These are phyloP conservation scores for Trichoderma afroharzianum DNA, from an alignment of 2,329 filamentous ascomycete species.

Conservation along the genomic window DNA sequence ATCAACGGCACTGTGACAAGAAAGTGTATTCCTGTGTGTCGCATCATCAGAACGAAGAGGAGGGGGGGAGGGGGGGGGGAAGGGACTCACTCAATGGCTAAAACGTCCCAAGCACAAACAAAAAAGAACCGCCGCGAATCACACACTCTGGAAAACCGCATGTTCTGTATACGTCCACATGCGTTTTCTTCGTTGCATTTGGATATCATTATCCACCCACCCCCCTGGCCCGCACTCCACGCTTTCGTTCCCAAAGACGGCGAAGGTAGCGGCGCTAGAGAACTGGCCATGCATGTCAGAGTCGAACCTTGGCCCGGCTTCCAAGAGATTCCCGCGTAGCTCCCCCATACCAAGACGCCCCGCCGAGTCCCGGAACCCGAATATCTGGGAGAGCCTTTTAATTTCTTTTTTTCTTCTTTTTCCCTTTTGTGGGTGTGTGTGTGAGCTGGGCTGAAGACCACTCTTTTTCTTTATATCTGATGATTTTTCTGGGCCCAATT, in stretches of 20 bases:
- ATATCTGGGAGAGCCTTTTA: background rate
- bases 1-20: background rate
- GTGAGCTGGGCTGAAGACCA: background rate
- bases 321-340: background rate
- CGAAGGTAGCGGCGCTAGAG: conserved; percentile 10
- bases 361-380: conserved; percentile 11
- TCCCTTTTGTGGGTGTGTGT: background rate
- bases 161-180: background rate
- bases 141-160: background rate
- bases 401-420: background rate
- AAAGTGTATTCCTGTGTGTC: background rate
- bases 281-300: conserved; percentile 10
- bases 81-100: background rate
- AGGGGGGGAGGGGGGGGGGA: too few species aligned
- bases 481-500: background rate
- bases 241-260: background rate
- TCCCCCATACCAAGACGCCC: conserved; percentile 2
- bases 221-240: background rate
- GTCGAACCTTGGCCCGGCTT: background rate
- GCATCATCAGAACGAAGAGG: background rate
- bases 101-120: background rate
- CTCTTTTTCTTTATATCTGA: too few species aligned
- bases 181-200: background rate
- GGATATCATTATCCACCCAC: background rate
- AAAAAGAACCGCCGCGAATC: background rate